Base-by-base conservation (phyloP, 2,329 filamentous ascomycete species). In the Penicillium fuscoglaucum region DNA sequence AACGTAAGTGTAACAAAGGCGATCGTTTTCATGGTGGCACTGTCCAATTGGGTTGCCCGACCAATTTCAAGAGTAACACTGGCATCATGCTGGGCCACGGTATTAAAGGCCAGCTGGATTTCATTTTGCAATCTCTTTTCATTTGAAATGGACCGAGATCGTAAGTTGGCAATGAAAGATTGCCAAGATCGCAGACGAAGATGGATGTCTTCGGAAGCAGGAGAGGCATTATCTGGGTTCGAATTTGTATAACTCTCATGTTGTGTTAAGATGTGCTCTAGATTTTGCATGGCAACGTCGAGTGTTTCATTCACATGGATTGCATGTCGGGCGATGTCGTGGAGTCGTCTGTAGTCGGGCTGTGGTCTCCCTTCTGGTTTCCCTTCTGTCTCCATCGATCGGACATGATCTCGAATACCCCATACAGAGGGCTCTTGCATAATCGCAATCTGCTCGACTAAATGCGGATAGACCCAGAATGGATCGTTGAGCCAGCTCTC, bases 1-100 rank as follows among this genome's bases (percentile, higher is more conserved):
- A 84, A 84, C 0, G 72, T 67, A 7, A 83, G 63, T 0, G 81
- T 82, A 0, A 83, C 68, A 17, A 82, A 74, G 0, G 81, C 77
- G 45, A 84, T 74, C 0, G 79, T 80, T 65, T 79, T 81, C 80
- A 84, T 83, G 0, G 80, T 76, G 0, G 78, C 72, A 59, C 80
- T 82, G 52, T 85, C 83, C n/a, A 49, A 52, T 31, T 63, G 61
- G 19, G 65, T 64, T 5, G 67, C 68, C 6, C 58, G 55, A 40
- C 65, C 60, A 2, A 82, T 65, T 28, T 67, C 54, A n/a, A 69
- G 64, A 1, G 56, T 59, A 6, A 58, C 49, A 6, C 53, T 50
- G 13, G 66, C 64, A 49, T 72, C 68, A 52, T 64, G 60, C 55
- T 72, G 70, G 19, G 72, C 70, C n/a, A 73, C 66, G 5, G 64